phyloP scores from a whole-genome alignment of 2,329 filamentous ascomycete genomes.

The Exophiala bonariae region DNA sequence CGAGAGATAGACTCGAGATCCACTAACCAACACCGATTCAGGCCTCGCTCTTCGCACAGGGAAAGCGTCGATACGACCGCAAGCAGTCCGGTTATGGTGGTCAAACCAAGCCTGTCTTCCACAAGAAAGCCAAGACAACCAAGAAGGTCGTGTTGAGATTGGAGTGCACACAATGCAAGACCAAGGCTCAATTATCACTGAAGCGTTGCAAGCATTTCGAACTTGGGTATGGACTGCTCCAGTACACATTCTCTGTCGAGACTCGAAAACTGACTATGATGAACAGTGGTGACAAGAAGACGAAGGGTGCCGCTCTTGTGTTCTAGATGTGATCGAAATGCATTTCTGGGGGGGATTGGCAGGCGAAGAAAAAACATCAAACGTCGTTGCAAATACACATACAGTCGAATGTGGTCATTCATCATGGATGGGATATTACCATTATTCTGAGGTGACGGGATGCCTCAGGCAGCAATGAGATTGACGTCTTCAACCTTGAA shows the following conservation, averaged over 20 bases:
- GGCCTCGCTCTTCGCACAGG: conserved; percentile 94
- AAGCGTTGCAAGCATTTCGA: conserved; percentile 99
- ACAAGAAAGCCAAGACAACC: conserved; percentile 99
- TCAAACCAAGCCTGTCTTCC: conserved; percentile 99
- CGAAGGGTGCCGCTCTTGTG: conserved; percentile 99
- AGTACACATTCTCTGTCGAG: conserved; percentile 3
- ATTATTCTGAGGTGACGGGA: conserved; percentile 4
- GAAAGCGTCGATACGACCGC: conserved; percentile 99
- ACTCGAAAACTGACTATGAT: conserved; percentile 9
- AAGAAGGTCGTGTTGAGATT: conserved; percentile 99
- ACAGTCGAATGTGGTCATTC: conserved; percentile 6
- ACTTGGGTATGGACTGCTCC: conserved; percentile 71
- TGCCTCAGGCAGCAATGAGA: conserved; percentile 11
- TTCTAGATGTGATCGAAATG: conserved; percentile 69
- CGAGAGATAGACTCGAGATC: neutral
- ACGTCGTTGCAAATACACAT: conserved; percentile 1
- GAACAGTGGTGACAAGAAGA: conserved; percentile 99
- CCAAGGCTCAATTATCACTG: conserved; percentile 94
- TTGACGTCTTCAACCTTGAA: conserved; percentile 3
- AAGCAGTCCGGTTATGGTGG: conserved; percentile 99
- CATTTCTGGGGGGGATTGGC: conserved; percentile 9
- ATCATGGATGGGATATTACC: conserved; percentile 8
- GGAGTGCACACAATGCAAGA: conserved; percentile 90
- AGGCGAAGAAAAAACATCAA: conserved; percentile 7
- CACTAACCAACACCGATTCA: conserved; percentile 33